Conservation (phyloP, 2,329 filamentous ascomycete species). For the Xylariaceae sp. region DNA sequence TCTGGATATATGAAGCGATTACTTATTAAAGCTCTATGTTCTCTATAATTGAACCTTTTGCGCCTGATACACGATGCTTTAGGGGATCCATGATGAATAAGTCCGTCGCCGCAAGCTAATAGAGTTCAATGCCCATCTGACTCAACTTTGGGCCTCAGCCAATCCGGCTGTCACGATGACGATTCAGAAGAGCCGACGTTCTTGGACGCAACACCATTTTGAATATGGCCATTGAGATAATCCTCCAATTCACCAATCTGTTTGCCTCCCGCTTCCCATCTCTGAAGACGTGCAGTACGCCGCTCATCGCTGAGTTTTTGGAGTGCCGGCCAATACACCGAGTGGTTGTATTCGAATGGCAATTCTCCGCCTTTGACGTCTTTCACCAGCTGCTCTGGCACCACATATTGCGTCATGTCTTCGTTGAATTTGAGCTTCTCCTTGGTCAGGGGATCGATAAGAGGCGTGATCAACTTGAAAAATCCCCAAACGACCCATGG, state of each 20-base stretch:
- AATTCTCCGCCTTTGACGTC: slow-evolving; percentile 68
- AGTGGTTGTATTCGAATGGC: slow-evolving; percentile 88
- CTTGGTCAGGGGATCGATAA: slow-evolving; percentile 90
- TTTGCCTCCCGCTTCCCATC: slow-evolving; percentile 78
- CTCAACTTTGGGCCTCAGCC: neutral
- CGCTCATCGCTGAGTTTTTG: slow-evolving; percentile 63
- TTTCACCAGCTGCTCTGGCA: slow-evolving; percentile 74
- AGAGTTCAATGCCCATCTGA: neutral
- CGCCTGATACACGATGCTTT: neutral
- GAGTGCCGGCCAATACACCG: slow-evolving; percentile 82
- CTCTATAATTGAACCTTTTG: neutral
- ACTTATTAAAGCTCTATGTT: neutral
- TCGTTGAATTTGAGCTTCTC: slow-evolving; percentile 98
- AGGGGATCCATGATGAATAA: neutral
- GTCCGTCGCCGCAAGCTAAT: neutral
- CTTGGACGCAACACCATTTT: slow-evolving; percentile 20
- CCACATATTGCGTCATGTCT: slow-evolving; percentile 76
- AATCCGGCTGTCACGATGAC: no score
- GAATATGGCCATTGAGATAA: slow-evolving; percentile 64
- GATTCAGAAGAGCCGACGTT: slow-evolving; percentile 5
- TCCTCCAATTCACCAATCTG: slow-evolving; percentile 79
- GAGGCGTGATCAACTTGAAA: slow-evolving; percentile 92
- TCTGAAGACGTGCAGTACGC: slow-evolving; percentile 54
- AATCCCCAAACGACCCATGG: slow-evolving; percentile 90
- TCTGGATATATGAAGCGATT: neutral